Evolutionary conservation across 495 filamentous ascomycete genomes (phyloP).

Genomic region (Corynascus novoguineensis): DNA sequence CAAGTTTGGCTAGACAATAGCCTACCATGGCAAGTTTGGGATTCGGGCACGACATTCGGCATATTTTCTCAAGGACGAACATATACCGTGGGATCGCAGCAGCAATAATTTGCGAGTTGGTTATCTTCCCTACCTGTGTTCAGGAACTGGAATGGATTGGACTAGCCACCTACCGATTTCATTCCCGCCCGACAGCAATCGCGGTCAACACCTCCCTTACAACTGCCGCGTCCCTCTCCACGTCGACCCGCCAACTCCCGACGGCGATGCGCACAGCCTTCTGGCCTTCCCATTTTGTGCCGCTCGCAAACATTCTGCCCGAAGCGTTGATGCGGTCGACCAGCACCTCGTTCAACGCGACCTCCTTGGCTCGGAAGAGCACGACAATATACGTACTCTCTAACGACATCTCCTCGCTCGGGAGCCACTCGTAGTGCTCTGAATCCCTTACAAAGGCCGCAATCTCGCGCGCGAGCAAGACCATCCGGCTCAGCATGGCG

Average conservation of each 20-base stretch:
- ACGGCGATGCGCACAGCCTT: constrained; percentile 76
- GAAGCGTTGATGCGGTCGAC: constrained; percentile 67
- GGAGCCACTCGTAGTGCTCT: constrained; percentile 60
- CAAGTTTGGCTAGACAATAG: constrained; percentile 44
- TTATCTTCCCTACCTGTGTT: no score
- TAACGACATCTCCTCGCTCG: constrained; percentile 31
- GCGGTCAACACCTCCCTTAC: constrained; percentile 45
- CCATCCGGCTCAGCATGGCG: constrained; percentile 66
- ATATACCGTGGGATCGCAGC: no score
- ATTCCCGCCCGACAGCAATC: constrained; percentile 17
- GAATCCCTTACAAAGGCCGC: constrained; percentile 54
- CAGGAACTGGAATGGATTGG: no score
- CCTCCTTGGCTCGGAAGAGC: constrained; percentile 70
- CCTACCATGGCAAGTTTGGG: background rate
- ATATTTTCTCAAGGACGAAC: background rate
- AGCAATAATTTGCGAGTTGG: no score
- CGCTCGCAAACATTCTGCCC: constrained; percentile 74
- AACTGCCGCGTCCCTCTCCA: constrained; percentile 49
- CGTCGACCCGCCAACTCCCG: constrained; percentile 70
- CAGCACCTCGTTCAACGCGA: constrained; percentile 57
- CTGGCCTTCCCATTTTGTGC: constrained; percentile 66
- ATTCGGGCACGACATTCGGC: background rate
- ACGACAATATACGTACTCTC: constrained; percentile 66
- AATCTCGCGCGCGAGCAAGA: constrained; percentile 62
- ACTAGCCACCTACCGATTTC: background rate